phyloP scores from a whole-genome alignment of 108 stramenopile genomes.

The Aurantiochytrium sp. region DNA sequence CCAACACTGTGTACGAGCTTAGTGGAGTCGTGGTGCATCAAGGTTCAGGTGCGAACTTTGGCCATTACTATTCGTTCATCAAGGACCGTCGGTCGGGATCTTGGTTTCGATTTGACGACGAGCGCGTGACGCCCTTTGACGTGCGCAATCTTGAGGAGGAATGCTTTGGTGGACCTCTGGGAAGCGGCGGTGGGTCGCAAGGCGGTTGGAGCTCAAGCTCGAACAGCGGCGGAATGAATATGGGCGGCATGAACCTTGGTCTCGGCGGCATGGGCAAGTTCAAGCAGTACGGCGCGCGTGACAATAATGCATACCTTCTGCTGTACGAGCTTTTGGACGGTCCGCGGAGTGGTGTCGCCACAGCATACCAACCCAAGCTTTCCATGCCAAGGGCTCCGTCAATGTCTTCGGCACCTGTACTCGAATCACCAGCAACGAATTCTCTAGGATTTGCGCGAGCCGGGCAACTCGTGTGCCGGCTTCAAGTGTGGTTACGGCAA shows the following conservation, averaged over 20 bases:
- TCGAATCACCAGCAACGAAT: no score
- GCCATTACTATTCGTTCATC: conserved; percentile 13
- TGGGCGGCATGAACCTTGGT: background rate
- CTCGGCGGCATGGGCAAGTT: background rate
- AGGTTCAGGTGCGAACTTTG: conserved; percentile 10
- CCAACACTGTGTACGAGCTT: background rate
- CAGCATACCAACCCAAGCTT: background rate
- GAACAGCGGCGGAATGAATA: background rate
- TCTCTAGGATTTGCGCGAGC: background rate
- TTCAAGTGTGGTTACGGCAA: background rate
- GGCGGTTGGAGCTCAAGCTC: background rate
- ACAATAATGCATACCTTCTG: background rate
- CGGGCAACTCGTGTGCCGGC: background rate
- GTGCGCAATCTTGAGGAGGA: conserved; percentile 15
- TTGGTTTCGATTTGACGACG: conserved; percentile 8
- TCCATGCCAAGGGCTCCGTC: background rate
- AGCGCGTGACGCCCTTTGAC: conserved; percentile 6
- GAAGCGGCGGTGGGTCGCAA: background rate
- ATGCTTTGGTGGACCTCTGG: background rate
- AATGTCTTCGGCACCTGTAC: background rate
- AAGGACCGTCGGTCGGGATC: background rate
- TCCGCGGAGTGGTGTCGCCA: background rate
- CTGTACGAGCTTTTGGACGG: background rate
- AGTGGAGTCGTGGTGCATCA: background rate
- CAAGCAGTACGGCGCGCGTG: background rate